These are phyloP conservation scores for Elsinoe fawcettii DNA, from an alignment of 2,329 filamentous ascomycete genomes.

Conservation along the genomic window DNA sequence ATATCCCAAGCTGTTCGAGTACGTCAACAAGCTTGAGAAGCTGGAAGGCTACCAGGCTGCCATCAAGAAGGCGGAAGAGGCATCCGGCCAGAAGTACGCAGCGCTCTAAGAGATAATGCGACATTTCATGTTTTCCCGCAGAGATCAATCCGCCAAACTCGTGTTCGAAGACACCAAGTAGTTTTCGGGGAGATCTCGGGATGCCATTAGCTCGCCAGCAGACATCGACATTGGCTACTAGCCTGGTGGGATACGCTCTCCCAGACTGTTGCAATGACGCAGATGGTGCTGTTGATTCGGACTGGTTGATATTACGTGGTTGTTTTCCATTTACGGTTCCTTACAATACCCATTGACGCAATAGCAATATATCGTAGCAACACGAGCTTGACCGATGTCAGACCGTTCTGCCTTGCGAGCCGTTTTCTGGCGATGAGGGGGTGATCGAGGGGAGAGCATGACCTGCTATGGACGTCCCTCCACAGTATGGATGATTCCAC, in stretches of 20 bases:
- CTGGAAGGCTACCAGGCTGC: conserved; percentile 40
- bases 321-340: not conserved
- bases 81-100: conserved; percentile 26
- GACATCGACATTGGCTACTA: too few species aligned
- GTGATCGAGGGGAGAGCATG: too few species aligned
- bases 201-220: too few species aligned
- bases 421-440: not conserved
- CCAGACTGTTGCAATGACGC: too few species aligned
- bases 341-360: not conserved
- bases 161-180: too few species aligned
- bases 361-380: not conserved
- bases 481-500: too few species aligned
- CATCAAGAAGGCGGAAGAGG: conserved; percentile 44
- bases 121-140: too few species aligned
- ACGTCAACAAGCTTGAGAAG: conserved; percentile 39
- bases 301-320: not conserved
- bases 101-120: not conserved
- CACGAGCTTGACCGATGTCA: not conserved
- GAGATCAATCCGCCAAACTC: too few species aligned
- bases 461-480: too few species aligned
- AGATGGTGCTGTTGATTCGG: not conserved
- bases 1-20: conserved; percentile 42
- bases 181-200: too few species aligned
- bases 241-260: too few species aligned
- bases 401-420: not conserved